Conservation (phyloP, 2,329 filamentous ascomycete genomes). For the Pestalotiopsis sp. region DNA sequence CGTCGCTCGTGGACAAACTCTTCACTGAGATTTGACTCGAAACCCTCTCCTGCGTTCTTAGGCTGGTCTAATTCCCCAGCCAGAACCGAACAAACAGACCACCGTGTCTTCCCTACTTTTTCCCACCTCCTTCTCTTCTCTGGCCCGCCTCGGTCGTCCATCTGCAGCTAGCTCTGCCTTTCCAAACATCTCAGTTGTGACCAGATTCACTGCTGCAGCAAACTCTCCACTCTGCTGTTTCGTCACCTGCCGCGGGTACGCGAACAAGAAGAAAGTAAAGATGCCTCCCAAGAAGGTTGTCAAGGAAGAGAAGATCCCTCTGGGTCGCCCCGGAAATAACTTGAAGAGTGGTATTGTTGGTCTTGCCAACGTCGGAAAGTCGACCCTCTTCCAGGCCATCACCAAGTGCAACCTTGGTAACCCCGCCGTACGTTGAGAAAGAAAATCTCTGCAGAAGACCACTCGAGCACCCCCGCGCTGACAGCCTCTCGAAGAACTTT, state of each 20-base stretch:
- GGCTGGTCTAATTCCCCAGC: conserved; percentile 34
- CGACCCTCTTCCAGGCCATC: conserved; percentile 98
- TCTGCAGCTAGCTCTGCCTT: conserved; percentile 70
- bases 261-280: conserved; percentile 58
- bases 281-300: conserved; percentile 96
- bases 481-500: conserved; percentile 70
- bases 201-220: conserved; percentile 41
- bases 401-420: conserved; percentile 97
- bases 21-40: conserved; percentile 16
- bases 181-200: conserved; percentile 44
- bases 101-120: conserved; percentile 44
- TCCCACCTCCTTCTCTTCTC: conserved; percentile 54
- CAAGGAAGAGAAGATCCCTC: conserved; percentile 92
- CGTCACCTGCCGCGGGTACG: conserved; percentile 56
- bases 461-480: conserved; percentile 27
- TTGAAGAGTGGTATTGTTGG: conserved; percentile 99
- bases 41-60: background rate
- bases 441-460: conserved; percentile 19
- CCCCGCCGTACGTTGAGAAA: conserved; percentile 71
- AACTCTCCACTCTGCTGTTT: conserved; percentile 34
- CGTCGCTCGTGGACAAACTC: conserved; percentile 15
- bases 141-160: conserved; percentile 46
- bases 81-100: conserved; percentile 28
- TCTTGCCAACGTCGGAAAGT: conserved; percentile 98
- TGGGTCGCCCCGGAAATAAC: conserved; percentile 96